Conservation (phyloP, 371 early-diverging fungal genomes). For the Rozella allomycis region DNA sequence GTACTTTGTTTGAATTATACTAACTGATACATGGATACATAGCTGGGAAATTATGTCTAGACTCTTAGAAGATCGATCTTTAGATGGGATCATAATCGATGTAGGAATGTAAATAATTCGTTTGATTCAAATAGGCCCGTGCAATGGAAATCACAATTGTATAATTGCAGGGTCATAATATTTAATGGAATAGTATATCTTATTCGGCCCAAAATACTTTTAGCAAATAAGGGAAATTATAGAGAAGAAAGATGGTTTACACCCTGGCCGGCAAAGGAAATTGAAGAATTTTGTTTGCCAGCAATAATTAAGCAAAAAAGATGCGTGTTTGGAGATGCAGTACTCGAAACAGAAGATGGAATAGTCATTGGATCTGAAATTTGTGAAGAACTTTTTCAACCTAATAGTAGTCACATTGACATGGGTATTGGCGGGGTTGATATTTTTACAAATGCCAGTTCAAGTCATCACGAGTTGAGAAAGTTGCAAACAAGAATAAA, state of each 20-base stretch:
- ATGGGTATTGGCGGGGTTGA: conserved; percentile 88
- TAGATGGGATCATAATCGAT: conserved; percentile 59
- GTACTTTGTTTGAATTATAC: background rate
- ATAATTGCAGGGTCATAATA: conserved; percentile 81
- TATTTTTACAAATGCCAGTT: conserved; percentile 79
- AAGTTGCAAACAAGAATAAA: conserved; percentile 66
- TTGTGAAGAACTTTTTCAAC: conserved; percentile 91
- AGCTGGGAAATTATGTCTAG: conserved; percentile 73
- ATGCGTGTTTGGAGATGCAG: conserved; percentile 65
- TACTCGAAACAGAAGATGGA: conserved; percentile 42
- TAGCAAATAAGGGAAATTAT: conserved; percentile 94
- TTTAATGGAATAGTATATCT: conserved; percentile 57
- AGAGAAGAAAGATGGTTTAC: conserved; percentile 56
- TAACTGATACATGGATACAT: conserved; percentile 78
- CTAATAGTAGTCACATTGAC: conserved; percentile 66
- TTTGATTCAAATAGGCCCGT: conserved; percentile 43
- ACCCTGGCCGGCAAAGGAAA: conserved; percentile 46
- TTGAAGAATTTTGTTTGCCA: conserved; percentile 59
- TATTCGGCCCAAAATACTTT: conserved; percentile 78
- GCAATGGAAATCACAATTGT: conserved; percentile 62
- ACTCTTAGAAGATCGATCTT: conserved; percentile 38
- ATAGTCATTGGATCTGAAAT: conserved; percentile 70
- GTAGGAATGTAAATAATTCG: conserved; percentile 59
- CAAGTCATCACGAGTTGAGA: conserved; percentile 73
- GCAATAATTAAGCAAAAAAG: conserved; percentile 37